Percentiles rank a stretch among this genome's conserved stretches.
These are phyloP conservation scores for Symmetrospora coprosmae DNA, from an alignment of 768 basidiomycete genomes.

Conservation along the genomic window DNA sequence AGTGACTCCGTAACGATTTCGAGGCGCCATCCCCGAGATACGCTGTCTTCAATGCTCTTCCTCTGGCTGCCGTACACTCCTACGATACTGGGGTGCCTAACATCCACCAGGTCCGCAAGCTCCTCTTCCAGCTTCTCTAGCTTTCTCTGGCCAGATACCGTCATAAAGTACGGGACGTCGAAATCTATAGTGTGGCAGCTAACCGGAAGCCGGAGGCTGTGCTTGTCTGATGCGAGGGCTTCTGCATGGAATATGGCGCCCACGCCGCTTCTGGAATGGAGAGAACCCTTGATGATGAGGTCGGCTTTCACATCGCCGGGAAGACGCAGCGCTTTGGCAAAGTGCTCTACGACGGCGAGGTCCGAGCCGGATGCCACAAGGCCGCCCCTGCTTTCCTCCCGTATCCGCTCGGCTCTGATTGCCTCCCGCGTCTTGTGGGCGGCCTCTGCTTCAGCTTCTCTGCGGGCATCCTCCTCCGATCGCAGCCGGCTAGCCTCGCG, in stretches of 20 bases:
- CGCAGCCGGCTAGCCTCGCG: not conserved
- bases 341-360: not conserved
- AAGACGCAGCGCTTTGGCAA: not conserved
- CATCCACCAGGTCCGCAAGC: not conserved
- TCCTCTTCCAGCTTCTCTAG: constrained; percentile 7
- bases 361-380: not conserved
- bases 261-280: not conserved
- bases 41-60: not conserved
- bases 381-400: not conserved
- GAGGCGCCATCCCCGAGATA: constrained; percentile 11
- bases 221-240: not conserved
- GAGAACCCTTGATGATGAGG: constrained; percentile 2
- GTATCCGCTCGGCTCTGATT: not conserved
- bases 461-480: not conserved
- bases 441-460: constrained; percentile 3
- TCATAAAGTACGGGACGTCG: not conserved
- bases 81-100: not conserved
- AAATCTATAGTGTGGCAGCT: constrained; percentile 1
- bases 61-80: constrained; percentile 4
- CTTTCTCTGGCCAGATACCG: constrained; percentile 8
- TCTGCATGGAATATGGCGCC: constrained; percentile 7
- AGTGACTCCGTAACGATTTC: constrained; percentile 4
- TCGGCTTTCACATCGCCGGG: constrained; percentile 13
- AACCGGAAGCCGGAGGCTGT: not conserved
- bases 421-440: not conserved